Conservation (phyloP, 805 yeast genomes). For the Wickerhamiella sorbophila region DNA sequence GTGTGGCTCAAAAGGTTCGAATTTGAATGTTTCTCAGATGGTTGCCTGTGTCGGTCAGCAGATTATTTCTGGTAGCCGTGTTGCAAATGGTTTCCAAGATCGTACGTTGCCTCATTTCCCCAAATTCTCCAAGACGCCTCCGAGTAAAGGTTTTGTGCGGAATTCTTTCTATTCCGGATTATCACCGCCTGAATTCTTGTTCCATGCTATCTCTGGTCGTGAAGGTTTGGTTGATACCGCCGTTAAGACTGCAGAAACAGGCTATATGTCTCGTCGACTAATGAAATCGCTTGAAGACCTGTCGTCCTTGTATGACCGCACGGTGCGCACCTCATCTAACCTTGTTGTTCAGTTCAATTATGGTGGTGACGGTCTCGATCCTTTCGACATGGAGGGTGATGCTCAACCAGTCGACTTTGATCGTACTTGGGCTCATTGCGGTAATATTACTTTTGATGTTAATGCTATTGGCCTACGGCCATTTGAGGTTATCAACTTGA, state of each 20-base stretch:
- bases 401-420: constrained; percentile 88
- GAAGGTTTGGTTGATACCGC: constrained; percentile 99
- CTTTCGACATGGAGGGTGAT: constrained; percentile 98
- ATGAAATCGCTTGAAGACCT: constrained; percentile 97
- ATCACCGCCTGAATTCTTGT: constrained; percentile 90
- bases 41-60: constrained; percentile 70
- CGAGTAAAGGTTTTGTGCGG: constrained; percentile 93
- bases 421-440: constrained; percentile 91
- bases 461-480: constrained; percentile 50
- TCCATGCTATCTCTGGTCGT: constrained; percentile 98
- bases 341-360: constrained; percentile 96
- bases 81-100: constrained; percentile 99
- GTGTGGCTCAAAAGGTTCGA: constrained; percentile 98
- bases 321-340: constrained; percentile 88
- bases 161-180: constrained; percentile 90
- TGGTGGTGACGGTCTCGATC: constrained; percentile 98
- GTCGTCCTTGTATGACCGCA: constrained; percentile 82
- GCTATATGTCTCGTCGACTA: constrained; percentile 94
- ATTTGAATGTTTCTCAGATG: constrained; percentile 92
- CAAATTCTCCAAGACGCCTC: constrained; percentile 92
- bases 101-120: constrained; percentile 94
- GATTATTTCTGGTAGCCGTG: constrained; percentile 96
- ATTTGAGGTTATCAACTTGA: constrained; percentile 43
- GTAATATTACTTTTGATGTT: constrained; percentile 50
- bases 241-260: constrained; percentile 97